These are phyloP conservation scores for Phytophthora ohioensis DNA, from an alignment of 352 stramenopile genomes.

Conservation along the genomic window DNA sequence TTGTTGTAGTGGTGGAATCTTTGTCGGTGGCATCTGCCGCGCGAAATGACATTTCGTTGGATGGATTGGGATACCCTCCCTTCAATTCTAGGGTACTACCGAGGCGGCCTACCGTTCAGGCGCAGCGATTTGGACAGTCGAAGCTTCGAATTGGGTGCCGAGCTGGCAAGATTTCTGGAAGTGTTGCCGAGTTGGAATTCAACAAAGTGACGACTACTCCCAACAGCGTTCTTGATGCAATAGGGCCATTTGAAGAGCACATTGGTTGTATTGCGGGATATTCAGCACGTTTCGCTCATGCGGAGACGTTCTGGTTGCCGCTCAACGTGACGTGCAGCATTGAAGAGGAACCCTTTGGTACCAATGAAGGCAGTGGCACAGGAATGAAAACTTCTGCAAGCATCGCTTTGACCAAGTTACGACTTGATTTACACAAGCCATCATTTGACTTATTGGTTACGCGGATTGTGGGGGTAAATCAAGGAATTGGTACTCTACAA, in stretches of 20 bases:
- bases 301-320: slow-evolving; percentile 56
- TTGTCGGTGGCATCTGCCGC: slow-evolving; percentile 49
- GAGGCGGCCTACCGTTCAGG: slow-evolving; percentile 51
- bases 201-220: not conserved
- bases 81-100: slow-evolving; percentile 79
- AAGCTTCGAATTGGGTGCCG: slow-evolving; percentile 52
- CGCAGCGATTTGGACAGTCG: slow-evolving; percentile 56
- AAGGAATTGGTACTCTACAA: slow-evolving; percentile 20
- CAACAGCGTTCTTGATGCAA: not conserved
- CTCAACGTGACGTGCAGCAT: slow-evolving; percentile 58
- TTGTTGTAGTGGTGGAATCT: slow-evolving; percentile 62
- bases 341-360: slow-evolving; percentile 35
- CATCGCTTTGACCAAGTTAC: slow-evolving; percentile 43
- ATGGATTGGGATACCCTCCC: slow-evolving; percentile 78
- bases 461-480: slow-evolving; percentile 19
- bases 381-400: slow-evolving; percentile 15
- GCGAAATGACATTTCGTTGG: slow-evolving; percentile 66
- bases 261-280: slow-evolving; percentile 31
- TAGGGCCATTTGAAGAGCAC: slow-evolving; percentile 47
- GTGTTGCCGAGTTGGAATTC: slow-evolving; percentile 43
- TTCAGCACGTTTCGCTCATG: slow-evolving; percentile 21
- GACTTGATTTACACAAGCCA: slow-evolving; percentile 40
- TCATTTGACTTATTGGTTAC: slow-evolving; percentile 36
- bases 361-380: not conserved
- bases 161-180: slow-evolving; percentile 59